Conservation (phyloP, 164 flowering plant species). For the Malania oleifera region DNA sequence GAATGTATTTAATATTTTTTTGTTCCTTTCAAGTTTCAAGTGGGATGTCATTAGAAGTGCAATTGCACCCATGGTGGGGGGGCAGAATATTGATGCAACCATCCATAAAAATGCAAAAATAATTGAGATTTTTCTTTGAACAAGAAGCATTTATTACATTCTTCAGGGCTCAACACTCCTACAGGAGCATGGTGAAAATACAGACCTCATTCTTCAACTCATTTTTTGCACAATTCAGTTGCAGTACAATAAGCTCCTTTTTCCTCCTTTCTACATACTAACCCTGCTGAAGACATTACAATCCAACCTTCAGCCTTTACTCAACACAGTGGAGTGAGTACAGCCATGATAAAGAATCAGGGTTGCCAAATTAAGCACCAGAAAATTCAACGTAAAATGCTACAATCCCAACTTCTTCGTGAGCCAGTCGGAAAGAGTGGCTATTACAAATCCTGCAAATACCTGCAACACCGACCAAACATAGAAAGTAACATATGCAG, state of each 20-base stretch:
- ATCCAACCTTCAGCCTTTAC: conserved; percentile 2
- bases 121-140: not conserved
- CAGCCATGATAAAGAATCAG: conserved; percentile 15
- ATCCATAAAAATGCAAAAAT: no score
- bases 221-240: not conserved
- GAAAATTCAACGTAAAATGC: conserved; percentile 18
- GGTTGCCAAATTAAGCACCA: conserved; percentile 1
- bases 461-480: conserved; percentile 47
- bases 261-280: not conserved
- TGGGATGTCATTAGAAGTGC: no score
- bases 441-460: conserved; percentile 85
- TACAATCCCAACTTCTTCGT: conserved; percentile 62
- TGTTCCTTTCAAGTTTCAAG: no score
- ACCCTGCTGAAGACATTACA: not conserved
- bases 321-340: conserved; percentile 7
- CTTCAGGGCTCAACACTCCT: not conserved
- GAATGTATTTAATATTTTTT: no score
- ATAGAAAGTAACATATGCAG: not conserved
- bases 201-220: not conserved
- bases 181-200: not conserved
- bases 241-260: not conserved
- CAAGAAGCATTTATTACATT: not conserved
- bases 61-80: no score
- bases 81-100: no score
- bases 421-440: conserved; percentile 68